Evolutionary conservation across 306 rosid species (phyloP), one percentile per base, ranked within the genome.

Genomic region (Hippophae tibetana): DNA sequence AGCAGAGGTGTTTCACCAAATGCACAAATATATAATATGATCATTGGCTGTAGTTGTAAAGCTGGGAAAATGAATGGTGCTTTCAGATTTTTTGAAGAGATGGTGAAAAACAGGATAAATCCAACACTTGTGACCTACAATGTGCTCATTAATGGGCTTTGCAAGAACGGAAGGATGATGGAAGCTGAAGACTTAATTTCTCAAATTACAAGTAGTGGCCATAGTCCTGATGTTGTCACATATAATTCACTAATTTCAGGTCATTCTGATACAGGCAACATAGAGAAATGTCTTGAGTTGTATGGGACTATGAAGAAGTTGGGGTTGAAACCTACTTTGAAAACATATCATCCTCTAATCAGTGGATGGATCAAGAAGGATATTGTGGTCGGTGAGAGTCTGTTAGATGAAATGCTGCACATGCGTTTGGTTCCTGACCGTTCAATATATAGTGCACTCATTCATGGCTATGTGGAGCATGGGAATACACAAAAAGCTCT

Each of bases 191-290:
- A 71, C n/a, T 57, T 69, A 53, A 63, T 69, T 44, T 72, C 72
- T 54, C 71, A 73, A 63, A 76, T 86, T 72, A 47, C 66, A 45
- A 48, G 52, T 52, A 74, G 63, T 43, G 86, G 94, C 57, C 52
- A 58, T 56, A 78, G 46, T 23, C 89, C 93, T 1, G 87, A 89
- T 65, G 89, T 82, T 38, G 79, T 89, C 63, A 79, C 97, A 61
- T 89, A 82, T 72, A 89, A 86, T 72, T 86, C 95, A 65, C 68
- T 89, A 56, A 86, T 86, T 63, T 69, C 94, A 42, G 95, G 89
- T 63, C 80, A 80, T 75, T 82, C 90, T 5, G 71, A 67, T 56
- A 48, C 63, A 18, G 74, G 76, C 61, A 73, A 83, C 72, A 67
- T 72, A 43, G 61, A 67, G 31, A 86, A 80, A 69, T 81, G 89